Evolutionary conservation across 148 eudicot genomes (phyloP), one percentile per base, ranked within the genome.

Genomic region (Suaeda aralocaspica): DNA sequence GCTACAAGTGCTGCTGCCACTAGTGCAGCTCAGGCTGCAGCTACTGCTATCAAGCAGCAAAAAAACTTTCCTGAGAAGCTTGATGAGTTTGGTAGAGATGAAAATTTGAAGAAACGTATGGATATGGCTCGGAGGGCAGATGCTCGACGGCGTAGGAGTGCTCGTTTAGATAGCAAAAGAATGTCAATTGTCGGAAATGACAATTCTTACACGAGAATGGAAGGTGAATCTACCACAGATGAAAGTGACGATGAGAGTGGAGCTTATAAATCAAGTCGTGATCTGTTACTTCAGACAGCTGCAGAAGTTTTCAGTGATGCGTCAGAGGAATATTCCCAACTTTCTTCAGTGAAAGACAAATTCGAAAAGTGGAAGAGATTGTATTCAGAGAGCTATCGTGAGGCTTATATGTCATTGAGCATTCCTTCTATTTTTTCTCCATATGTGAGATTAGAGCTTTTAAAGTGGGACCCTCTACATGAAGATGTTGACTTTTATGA

Each of bases 181-280:
- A 74, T 82, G 64, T 39, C 80, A 26, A 80, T 82, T 70, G 78
- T 77, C 77, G 87, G 74, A 52, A 79, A 28, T 60, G 87, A 74
- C 66, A 68, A 60, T 69, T 74, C 88, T 44, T 62, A 78, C 74
- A 85, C 81, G 73, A 80, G 60, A 73, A 83, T 91, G 72, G 97
- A 94, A 77, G 99, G 99, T 69, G 99, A 94, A 80, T 87, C 95
- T 56, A 94, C 97, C 83, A 94, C 99, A n/a, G 99, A 94, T 77
- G 99, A 91, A 70, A 94, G 99, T 64, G 99, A 91, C 59, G 77
- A 82, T 73, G 99, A 89, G 74, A 80, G 80, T 69, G 81, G 76
- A 57, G 90, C 97, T 22, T 89, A 89, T 50, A 74, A 84, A 68
- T 94, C 99, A 22, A 86, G 78, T 71, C 96, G 84, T 68, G 82